Evolutionary conservation across 208 protist species (phyloP), one percentile per base, ranked within the genome.

Genomic region (Dictyostelium gargantuum): DNA sequence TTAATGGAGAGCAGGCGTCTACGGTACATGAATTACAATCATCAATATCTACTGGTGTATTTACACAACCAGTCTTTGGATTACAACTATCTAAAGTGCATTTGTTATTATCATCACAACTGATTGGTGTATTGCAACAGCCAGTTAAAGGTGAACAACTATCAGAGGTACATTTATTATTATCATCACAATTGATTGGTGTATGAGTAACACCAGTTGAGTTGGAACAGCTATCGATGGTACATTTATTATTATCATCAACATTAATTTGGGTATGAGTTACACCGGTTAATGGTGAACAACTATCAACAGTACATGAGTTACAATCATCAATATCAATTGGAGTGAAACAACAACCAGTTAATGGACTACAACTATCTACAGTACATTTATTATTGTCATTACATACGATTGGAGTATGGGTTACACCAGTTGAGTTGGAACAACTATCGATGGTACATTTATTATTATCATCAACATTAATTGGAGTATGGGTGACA

Each of bases 221-320:
- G 0, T 35, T 81, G 8, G 19, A n/a, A 56, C 89, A 93, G 1
- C 17, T 52, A 44, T 93, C 77, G 21, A 50, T 52, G 63, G 89
- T 93, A 42, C 77, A 85, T 17, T 19, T 5, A 26, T 93, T 85
- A 13, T 35, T 26, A 44, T 93, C 89, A 44, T 93, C 72, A 70
- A 61, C 52, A 3, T 58, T 9, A 1, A 75, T 26, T 35, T 52
- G 10, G 26, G 40, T 91, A 26, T 91, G 3, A 0, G 32, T 13
- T 21, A 58, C 73, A 40, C 84, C 73, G 1, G 0, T 76, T 26
- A 23, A 35, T n/a, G 15, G 0, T 6, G 46, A n/a, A 44, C 89
- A 93, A 6, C 38, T 76, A 70, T 84, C 89, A 23, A 68, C 50
- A 23, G 79, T 85, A 46, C 91, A 93, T 29, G 63, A 21, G 29